Evolutionary conservation across 2,329 filamentous ascomycete species (phyloP).

Genomic region (Fusarium sp.): DNA sequence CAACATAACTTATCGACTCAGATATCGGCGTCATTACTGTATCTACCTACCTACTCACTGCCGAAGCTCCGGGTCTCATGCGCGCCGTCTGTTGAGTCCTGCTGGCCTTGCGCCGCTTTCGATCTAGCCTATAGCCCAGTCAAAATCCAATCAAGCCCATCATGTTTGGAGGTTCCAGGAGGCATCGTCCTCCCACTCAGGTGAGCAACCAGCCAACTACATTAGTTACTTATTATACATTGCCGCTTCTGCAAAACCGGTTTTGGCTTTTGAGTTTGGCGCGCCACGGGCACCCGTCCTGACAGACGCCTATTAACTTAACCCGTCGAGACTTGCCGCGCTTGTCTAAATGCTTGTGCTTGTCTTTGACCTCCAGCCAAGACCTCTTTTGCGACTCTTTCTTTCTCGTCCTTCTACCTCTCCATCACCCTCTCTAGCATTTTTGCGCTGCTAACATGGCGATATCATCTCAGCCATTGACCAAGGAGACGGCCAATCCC

Average conservation of each 20-base stretch:
- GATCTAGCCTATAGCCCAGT: constrained; percentile 26
- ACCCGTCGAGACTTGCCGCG: constrained; percentile 10
- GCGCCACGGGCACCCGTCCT: constrained; percentile 20
- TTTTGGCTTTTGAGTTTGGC: constrained; percentile 42
- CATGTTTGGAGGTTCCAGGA: constrained; percentile 65
- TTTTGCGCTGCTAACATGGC: constrained; percentile 42
- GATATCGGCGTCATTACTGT: constrained; percentile 25
- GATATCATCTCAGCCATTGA: constrained; percentile 65
- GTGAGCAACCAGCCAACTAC: constrained; percentile 55
- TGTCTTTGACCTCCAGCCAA: not conserved
- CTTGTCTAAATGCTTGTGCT: constrained; percentile 10
- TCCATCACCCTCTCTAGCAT: not conserved
- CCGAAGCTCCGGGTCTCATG: constrained; percentile 33
- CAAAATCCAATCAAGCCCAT: constrained; percentile 22
- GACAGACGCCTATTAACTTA: constrained; percentile 2
- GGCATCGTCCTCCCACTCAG: constrained; percentile 60
- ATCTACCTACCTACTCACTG: not conserved
- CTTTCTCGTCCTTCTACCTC: not conserved
- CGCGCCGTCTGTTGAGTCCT: constrained; percentile 29
- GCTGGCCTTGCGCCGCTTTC: constrained; percentile 39
- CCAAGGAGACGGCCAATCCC: constrained; percentile 71
- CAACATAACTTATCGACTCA: constrained; percentile 19
- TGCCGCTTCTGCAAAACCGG: constrained; percentile 29
- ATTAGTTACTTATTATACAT: not conserved
- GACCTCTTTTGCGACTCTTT: constrained; percentile 1